Conservation (phyloP, 257 asterid genomes). For the Linderniella brevidens region DNA sequence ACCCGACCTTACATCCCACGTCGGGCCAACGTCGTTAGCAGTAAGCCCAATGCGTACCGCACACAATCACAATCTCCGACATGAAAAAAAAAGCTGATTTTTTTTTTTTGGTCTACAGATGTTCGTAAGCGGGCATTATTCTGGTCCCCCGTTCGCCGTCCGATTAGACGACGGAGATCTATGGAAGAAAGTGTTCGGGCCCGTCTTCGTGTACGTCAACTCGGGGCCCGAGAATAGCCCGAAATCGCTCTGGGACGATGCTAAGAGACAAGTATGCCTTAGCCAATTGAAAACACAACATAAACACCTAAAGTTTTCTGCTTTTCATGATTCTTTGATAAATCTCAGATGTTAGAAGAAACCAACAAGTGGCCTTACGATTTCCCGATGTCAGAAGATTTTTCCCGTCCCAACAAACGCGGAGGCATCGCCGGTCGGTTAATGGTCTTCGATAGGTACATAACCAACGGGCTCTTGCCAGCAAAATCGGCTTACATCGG, state of each 20-base stretch:
- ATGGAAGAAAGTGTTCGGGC: slow-evolving; percentile 59
- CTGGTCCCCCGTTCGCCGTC: slow-evolving; percentile 24
- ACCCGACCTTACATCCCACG: slow-evolving; percentile 51
- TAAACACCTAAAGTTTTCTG: not conserved
- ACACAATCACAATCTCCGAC: not conserved
- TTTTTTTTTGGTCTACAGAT: slow-evolving; percentile 12
- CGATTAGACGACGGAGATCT: slow-evolving; percentile 27
- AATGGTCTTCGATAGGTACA: slow-evolving; percentile 33
- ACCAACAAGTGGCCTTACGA: slow-evolving; percentile 65
- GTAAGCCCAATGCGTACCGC: slow-evolving; percentile 13
- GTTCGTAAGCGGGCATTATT: slow-evolving; percentile 39
- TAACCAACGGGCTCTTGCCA: slow-evolving; percentile 7
- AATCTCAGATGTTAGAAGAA: slow-evolving; percentile 25
- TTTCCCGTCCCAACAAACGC: slow-evolving; percentile 28
- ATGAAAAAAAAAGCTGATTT: not conserved
- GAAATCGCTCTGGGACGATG: slow-evolving; percentile 40
- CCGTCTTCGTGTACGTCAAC: slow-evolving; percentile 42
- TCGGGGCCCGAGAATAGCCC: slow-evolving; percentile 20
- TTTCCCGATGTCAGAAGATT: slow-evolving; percentile 42
- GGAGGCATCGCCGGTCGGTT: slow-evolving; percentile 48
- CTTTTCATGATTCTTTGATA: not conserved
- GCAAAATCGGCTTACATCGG: slow-evolving; percentile 53
- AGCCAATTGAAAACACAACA: not conserved
- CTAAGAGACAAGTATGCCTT: slow-evolving; percentile 34
- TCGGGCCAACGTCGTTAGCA: slow-evolving; percentile 36